Conservation (phyloP, 2,329 filamentous ascomycete species). For the Gnomoniopsis sp. region DNA sequence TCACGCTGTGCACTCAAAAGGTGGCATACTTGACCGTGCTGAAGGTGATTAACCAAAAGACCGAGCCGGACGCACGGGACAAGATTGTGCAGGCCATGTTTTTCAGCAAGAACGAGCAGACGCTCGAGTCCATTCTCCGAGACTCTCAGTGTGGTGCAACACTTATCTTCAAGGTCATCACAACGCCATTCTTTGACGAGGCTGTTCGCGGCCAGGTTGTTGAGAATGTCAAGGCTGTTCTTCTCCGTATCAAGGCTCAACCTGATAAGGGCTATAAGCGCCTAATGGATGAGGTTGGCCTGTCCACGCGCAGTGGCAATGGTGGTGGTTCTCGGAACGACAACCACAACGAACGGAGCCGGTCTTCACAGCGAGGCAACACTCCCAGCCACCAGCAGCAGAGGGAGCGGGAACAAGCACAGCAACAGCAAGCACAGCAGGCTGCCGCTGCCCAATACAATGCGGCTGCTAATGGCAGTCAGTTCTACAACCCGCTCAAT, state of each 20-base stretch:
- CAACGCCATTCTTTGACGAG: constrained; percentile 96
- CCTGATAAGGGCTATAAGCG: constrained; percentile 96
- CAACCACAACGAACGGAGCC: constrained; percentile 49
- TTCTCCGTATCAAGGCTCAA: constrained; percentile 87
- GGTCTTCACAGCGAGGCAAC: constrained; percentile 54
- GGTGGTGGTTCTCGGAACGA: constrained; percentile 42
- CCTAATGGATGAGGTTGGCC: constrained; percentile 95
- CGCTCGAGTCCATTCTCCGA: constrained; percentile 83
- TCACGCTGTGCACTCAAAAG: constrained; percentile 97
- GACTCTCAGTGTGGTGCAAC: constrained; percentile 93
- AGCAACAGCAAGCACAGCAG: constrained; percentile 29
- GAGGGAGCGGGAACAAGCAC: constrained; percentile 29
- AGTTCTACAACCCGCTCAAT: constrained; percentile 53
- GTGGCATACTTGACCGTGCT: constrained; percentile 95
- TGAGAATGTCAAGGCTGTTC: constrained; percentile 85
- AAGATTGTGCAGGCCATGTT: constrained; percentile 87
- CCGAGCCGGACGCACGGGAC: constrained; percentile 88
- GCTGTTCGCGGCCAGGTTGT: constrained; percentile 82
- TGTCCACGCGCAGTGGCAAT: constrained; percentile 63
- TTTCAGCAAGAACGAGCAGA: constrained; percentile 82
- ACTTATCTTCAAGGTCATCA: constrained; percentile 96
- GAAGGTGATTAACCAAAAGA: constrained; percentile 97
- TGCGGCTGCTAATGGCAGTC: constrained; percentile 37
- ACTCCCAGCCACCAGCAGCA: constrained; percentile 38
- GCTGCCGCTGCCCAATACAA: constrained; percentile 31